Evolutionary conservation across 768 basidiomycete genomes (phyloP), one percentile per base, ranked within the genome.

Genomic region (Gautieria morchelliformis): DNA sequence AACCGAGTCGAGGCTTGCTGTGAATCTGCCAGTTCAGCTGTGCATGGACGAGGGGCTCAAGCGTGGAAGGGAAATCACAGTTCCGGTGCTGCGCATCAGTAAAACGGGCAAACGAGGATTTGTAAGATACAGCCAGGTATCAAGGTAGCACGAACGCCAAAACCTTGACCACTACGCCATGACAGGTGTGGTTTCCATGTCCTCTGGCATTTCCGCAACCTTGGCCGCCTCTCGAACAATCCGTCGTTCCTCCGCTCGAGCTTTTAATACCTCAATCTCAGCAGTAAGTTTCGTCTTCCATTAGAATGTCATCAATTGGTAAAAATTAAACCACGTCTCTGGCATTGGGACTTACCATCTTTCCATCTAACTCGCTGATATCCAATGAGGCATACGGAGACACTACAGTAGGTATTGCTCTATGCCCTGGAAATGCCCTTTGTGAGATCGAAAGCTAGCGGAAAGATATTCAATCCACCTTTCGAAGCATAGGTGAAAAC

Each of bases 401-500:
- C 1, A 73, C 69, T 10, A 67, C 71, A 0, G 72, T 65, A 1
- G 72, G 67, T 17, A 70, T 61, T 19, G 74, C 67, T 64, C 79
- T 72, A 22, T 76, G 81, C 81, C 41, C 42, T 55, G 30, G 3
- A 44, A 53, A 55, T n/a, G 12, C 6, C 4, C 17, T 15, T 8
- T 44, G 27, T 45, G 11, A 50, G 0, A 10, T 37, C 12, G 30
- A 58, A 14, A 60, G 56, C 44, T 24, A 22, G 20, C 56, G 11
- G 60, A 69, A 35, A 54, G 76, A 37, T 45, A 44, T 27, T 44
- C 19, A 51, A 60, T 68, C 49, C 39, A 70, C 88, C 81, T 63
- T 81, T 85, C 0, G 84, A 85, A 22, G 89, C 88, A 61, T 80
- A 78, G 61, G 75, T 76, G 68, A 92, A 90, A 1, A 92, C 84